phyloP scores from a whole-genome alignment of 495 filamentous ascomycete species.

The Xylaria curta region DNA sequence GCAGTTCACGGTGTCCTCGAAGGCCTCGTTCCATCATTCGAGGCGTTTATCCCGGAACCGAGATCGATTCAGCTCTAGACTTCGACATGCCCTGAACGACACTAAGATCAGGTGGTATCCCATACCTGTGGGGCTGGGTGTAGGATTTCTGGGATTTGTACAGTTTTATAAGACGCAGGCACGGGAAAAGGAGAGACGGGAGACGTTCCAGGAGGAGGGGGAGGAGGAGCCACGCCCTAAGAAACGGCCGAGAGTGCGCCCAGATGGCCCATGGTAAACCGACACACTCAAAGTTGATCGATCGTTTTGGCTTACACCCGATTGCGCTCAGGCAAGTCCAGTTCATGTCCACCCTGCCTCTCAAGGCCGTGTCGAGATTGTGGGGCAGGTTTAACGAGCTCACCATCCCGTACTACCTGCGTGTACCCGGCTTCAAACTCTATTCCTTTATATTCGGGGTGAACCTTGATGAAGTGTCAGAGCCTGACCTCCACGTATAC shows the following conservation, averaged over 20 bases:
- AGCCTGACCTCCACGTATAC: constrained; percentile 86
- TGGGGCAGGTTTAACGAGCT: constrained; percentile 98
- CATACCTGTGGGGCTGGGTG: constrained; percentile 90
- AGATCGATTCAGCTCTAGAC: constrained; percentile 48
- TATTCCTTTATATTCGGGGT: constrained; percentile 94
- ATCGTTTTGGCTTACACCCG: constrained; percentile 16
- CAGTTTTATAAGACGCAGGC: constrained; percentile 81
- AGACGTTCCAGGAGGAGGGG: constrained; percentile 44
- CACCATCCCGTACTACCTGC: constrained; percentile 85
- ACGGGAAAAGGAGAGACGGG: constrained; percentile 62
- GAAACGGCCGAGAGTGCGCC: constrained; percentile 73
- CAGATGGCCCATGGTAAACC: constrained; percentile 84
- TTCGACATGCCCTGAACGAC: constrained; percentile 54
- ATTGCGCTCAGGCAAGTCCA: constrained; percentile 76
- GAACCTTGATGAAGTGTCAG: constrained; percentile 85
- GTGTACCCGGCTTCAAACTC: constrained; percentile 92
- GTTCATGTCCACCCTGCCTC: constrained; percentile 91
- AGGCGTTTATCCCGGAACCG: constrained; percentile 46
- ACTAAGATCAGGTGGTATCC: constrained; percentile 93
- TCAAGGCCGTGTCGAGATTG: constrained; percentile 90
- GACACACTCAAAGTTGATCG: neutral
- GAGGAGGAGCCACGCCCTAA: constrained; percentile 56
- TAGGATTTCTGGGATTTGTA: constrained; percentile 81
- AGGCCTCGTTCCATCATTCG: constrained; percentile 31
- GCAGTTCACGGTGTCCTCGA: constrained; percentile 27